Evolutionary conservation across 345 rosid species (phyloP), one percentile per base, ranked within the genome.

Genomic region (Atalantia buxifolia): DNA sequence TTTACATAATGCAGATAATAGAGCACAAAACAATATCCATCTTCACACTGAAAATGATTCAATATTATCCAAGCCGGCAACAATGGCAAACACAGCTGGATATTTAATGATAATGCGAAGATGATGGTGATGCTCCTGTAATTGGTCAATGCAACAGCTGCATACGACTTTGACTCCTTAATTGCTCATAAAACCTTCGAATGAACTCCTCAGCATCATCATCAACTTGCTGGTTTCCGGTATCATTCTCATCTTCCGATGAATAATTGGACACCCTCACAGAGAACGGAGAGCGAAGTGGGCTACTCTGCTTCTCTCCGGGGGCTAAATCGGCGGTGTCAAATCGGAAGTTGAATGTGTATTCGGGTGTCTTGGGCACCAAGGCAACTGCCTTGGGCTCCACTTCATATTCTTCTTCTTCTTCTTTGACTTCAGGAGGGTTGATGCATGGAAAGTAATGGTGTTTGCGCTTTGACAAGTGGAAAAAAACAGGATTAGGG

Each of bases 131-230:
- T 57, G 65, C 31, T 72, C 33, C 13, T 56, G 1, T 55, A 30
- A 5, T 53, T 4, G 5, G 77, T 48, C 76, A 87, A 59, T 84
- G 89, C 83, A 89, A 75, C 78, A 89, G 80, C 33, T 89, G 92
- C 73, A 83, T 79, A 24, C 88, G 81, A 31, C 84, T 83, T 71
- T 89, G 89, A 14, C 31, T 77, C 84, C 90, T 83, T 33, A 89
- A 48, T 53, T 89, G 90, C 66, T 89, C 90, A 30, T 84, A 86
- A 45, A 89, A 89, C 79, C 84, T 87, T 71, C 78, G 69, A 25
- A 89, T 89, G 80, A 89, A 89, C 40, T 89, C 92, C 84, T 89
- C 92, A 7, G 90, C 92, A 69, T 83, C 89, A 78, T 83, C 83
- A 63, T 89, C 89, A 9, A 87, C 88, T 4, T 76, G 75, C 25